Base-by-base conservation (phyloP, 257 asterid species). In the Solanum virginianum region DNA sequence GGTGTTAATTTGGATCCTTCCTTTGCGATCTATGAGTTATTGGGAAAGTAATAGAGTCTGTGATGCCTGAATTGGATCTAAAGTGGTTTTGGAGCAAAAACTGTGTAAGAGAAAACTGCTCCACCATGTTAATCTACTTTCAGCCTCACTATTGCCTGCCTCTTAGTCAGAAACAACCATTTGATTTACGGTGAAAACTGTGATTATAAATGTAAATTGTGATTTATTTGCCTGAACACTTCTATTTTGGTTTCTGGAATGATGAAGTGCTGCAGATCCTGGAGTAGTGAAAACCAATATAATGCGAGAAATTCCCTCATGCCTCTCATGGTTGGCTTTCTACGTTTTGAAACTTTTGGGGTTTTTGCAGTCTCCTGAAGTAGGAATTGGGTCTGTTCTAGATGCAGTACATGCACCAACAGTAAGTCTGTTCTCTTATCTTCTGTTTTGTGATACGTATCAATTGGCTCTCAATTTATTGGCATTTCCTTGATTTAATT, bases 381-480 rank as follows among this genome's bases (percentile, higher is more conserved):
- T 75, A 55, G 98, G 96, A 41, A 92, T 87, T 51, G 29, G 83
- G 86, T 88, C 98, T 32, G 90, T 96, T 63, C 84, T 93, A 53
- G 98, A 94, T 85, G 99, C 98, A 16, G 97, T 95, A 57, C 94
- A 93, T 74, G 96, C 97, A 32, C 94, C 95, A 81, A 93, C 97
- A 4, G 99, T 96, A 86, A 90, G 97, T 88, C 54, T 77, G 4
- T 55, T 24, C 26, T 22, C 8, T n/a, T 51, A 5, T 51, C 17
- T 51, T 77, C 47, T 77, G 47, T 77, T 77, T 51, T 51, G 16
- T 77, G 26, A 51, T 75, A 51, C 60, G 36, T 55, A 59, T 41
- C 79, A 80, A 29, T 47, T 66, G 39, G 17, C 57, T 47, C 55
- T 39, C 54, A 29, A 62, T 36, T 57, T 20, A 15, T 86, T 17